These are phyloP conservation scores for Aspergillus brasiliensis DNA, from an alignment of 2,329 filamentous ascomycete species.

Conservation along the genomic window DNA sequence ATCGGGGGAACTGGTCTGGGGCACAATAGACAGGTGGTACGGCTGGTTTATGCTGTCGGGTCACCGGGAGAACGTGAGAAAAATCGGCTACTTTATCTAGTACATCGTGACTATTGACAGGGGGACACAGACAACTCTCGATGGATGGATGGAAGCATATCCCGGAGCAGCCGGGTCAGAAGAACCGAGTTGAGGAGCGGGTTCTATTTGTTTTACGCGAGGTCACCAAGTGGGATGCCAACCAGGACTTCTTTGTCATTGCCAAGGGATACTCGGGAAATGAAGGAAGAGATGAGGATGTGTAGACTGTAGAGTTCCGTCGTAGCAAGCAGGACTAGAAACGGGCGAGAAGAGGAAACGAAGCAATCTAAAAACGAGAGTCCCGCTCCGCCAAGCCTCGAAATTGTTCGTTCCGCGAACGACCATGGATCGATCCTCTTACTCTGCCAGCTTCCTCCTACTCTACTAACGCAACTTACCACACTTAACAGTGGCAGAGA, in stretches of 20 bases:
- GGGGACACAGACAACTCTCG: background rate
- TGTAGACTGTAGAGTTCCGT: no score
- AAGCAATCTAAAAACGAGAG: background rate
- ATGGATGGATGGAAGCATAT: background rate
- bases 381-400: conserved; percentile 20
- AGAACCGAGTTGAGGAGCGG: no score
- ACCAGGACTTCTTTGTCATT: no score
- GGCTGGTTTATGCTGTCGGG: background rate
- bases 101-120: background rate
- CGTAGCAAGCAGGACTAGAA: no score
- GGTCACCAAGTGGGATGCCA: no score
- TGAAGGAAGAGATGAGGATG: no score
- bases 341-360: background rate
- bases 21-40: background rate
- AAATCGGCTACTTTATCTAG: background rate
- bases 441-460: no score
- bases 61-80: background rate
- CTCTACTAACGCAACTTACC: no score
- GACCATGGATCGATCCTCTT: conserved; percentile 1
- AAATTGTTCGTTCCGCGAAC: conserved; percentile 19
- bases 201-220: no score
- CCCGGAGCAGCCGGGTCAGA: background rate
- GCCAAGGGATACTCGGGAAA: no score
- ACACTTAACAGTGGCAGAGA: no score
- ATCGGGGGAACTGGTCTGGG: background rate